Evolutionary conservation across 352 stramenopile species (phyloP).

Genomic region (Phytophthora capsici): DNA sequence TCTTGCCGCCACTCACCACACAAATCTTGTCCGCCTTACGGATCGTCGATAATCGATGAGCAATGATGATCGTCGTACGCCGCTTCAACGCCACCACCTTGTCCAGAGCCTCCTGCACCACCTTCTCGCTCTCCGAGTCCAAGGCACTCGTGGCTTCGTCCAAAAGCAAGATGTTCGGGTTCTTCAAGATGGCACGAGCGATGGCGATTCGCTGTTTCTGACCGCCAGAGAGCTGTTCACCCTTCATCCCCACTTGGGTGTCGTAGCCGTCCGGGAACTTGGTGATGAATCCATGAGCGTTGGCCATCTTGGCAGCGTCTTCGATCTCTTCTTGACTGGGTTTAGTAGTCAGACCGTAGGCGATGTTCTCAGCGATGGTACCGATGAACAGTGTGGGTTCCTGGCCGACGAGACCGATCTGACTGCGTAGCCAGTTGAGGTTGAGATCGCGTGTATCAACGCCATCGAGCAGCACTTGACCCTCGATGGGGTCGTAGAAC

Average conservation of each 20-base stretch:
- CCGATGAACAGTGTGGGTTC: slow-evolving; percentile 68
- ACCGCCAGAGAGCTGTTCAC: slow-evolving; percentile 77
- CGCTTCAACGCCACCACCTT: slow-evolving; percentile 56
- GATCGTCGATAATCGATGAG: slow-evolving; percentile 94
- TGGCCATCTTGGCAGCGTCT: slow-evolving; percentile 89
- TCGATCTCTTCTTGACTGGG: slow-evolving; percentile 72
- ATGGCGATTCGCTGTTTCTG: slow-evolving; percentile 92
- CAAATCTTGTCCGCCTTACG: slow-evolving; percentile 80
- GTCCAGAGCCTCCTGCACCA: slow-evolving; percentile 85
- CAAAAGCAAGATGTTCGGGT: slow-evolving; percentile 87
- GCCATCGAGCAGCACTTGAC: slow-evolving; percentile 76
- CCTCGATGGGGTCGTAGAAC: slow-evolving; percentile 66
- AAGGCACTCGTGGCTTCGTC: slow-evolving; percentile 93
- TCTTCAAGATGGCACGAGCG: slow-evolving; percentile 89
- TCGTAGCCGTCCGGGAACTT: slow-evolving; percentile 91
- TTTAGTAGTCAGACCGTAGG: slow-evolving; percentile 43
- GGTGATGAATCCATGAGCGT: slow-evolving; percentile 93
- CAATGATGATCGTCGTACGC: slow-evolving; percentile 93
- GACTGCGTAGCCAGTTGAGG: slow-evolving; percentile 50
- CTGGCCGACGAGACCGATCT: slow-evolving; percentile 68
- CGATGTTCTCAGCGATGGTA: slow-evolving; percentile 68
- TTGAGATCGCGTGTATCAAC: slow-evolving; percentile 74
- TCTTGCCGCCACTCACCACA: slow-evolving; percentile 71
- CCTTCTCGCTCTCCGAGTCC: slow-evolving; percentile 81
- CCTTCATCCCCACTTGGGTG: slow-evolving; percentile 94